Evolutionary conservation across 441 rosid genomes (phyloP), one percentile per base, ranked within the genome.

Genomic region (Daphne laureola): DNA sequence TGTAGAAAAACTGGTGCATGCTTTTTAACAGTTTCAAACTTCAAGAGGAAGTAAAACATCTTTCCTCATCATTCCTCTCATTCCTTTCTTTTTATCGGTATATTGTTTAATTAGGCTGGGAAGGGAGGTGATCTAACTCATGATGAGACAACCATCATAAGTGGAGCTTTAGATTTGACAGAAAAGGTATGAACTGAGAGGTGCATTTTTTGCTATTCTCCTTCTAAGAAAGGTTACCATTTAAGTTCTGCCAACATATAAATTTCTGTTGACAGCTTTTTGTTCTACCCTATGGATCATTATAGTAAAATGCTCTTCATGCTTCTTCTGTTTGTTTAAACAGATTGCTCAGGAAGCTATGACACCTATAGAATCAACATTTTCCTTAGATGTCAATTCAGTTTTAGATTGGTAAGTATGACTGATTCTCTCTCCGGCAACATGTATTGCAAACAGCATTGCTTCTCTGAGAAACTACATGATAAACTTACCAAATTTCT

Each of bases 101-200:
- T 6, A 12, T 26, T 25, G 40, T 46, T 42, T 65, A 35, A 64
- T 57, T 63, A 93, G 99, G 97, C 97, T 73, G 98, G 98, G 4
- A 89, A 92, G 71, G 98, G 98, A 55, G 98, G 98, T 65, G 98
- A 92, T 58, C 97, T 92, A 65, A 92, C 97, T 0, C 98, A 89
- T 63, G 98, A 92, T 69, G 98, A 92, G 80, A 89, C 98, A 0
- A 92, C 97, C 55, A 91, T 91, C 64, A 91, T 88, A 43, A 86
- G 95, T 42, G 98, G 98, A 73, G 99, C 99, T 14, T 83, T 93
- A 45, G 99, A 93, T 78, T 78, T 93, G 70, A 90, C 99, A 53
- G 99, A 87, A 59, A 93, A 93, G 97, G 99, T 93, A 55, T 60
- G 57, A 7, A 31, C 41, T 51, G 45, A 43, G 31, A 35, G 14